Evolutionary conservation across 1,284 basidiomycete species (phyloP).

Genomic region (Neolentinus lepideus): DNA sequence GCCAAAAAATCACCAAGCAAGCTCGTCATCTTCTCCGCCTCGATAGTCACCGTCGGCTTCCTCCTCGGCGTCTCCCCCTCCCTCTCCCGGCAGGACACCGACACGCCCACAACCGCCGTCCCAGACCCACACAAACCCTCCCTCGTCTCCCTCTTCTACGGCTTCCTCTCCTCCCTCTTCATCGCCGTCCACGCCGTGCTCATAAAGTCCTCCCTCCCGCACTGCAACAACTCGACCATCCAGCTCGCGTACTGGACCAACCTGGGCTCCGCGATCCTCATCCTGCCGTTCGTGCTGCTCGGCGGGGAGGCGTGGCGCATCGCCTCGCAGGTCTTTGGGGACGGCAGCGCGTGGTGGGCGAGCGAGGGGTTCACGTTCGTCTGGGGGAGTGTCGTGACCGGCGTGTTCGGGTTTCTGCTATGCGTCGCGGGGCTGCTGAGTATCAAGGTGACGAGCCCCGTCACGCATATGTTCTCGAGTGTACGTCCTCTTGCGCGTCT

Average conservation of each 20-base stretch:
- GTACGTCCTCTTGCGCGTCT: constrained; percentile 30
- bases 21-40: constrained; percentile 46
- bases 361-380: constrained; percentile 52
- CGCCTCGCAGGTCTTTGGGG: constrained; percentile 25
- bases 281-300: constrained; percentile 54
- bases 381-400: constrained; percentile 59
- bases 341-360: constrained; percentile 25
- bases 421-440: constrained; percentile 64
- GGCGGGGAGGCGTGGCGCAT: constrained; percentile 34
- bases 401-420: constrained; percentile 66
- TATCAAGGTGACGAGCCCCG: constrained; percentile 67
- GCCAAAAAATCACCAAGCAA: constrained; percentile 39
- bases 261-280: constrained; percentile 53
- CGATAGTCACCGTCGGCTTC: constrained; percentile 54
- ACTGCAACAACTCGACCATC: constrained; percentile 63
- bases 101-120: constrained; percentile 14
- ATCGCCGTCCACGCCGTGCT: constrained; percentile 70
- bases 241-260: constrained; percentile 75
- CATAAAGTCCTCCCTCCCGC: constrained; percentile 60
- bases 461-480: constrained; percentile 73
- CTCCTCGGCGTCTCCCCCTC: constrained; percentile 54
- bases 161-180: constrained; percentile 62
- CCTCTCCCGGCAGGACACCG: not conserved
- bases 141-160: constrained; percentile 53
- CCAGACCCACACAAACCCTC: constrained; percentile 35